phyloP scores from a whole-genome alignment of 2,329 filamentous ascomycete species.

The Fusarium hainanense region DNA sequence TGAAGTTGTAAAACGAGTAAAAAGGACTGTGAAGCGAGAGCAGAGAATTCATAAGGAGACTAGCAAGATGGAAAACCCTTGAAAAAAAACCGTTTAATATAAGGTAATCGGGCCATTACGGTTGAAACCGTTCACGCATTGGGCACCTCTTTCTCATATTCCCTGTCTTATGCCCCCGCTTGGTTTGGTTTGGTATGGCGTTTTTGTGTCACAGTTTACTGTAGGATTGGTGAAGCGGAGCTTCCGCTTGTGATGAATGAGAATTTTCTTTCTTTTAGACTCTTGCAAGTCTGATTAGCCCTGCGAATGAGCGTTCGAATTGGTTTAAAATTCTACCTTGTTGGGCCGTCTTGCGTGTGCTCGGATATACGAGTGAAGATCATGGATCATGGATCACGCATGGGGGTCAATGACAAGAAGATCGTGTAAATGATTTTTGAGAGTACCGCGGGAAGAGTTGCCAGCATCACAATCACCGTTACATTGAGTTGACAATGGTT shows the following conservation, averaged over 20 bases:
- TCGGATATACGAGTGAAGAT: constrained; percentile 27
- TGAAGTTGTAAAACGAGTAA: constrained; percentile 15
- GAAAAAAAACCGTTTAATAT: not conserved
- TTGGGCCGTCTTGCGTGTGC: constrained; percentile 16
- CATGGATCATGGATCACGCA: constrained; percentile 22
- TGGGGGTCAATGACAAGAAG: constrained; percentile 8
- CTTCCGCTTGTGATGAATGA: constrained; percentile 20
- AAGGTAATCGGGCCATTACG: constrained; percentile 33
- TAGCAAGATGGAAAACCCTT: not conserved
- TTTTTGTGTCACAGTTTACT: constrained; percentile 28
- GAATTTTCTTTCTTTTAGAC: constrained; percentile 7
- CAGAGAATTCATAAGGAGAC: not conserved
- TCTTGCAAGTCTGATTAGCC: not conserved
- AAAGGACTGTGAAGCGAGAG: constrained; percentile 11
- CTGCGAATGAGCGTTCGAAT: not conserved
- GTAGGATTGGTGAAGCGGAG: constrained; percentile 40
- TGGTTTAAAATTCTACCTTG: constrained; percentile 16
- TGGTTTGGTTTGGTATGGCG: constrained; percentile 7
- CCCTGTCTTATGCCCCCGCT: constrained; percentile 33
- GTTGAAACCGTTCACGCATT: constrained; percentile 22
- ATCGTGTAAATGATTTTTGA: not conserved
- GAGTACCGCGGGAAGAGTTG: constrained; percentile 18
- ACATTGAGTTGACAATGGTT: not conserved
- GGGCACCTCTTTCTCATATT: constrained; percentile 16
- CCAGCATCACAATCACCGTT: constrained; percentile 6